These are phyloP conservation scores for Barnettozyma sp. DNA, from an alignment of 805 yeast species.

Conservation along the genomic window DNA sequence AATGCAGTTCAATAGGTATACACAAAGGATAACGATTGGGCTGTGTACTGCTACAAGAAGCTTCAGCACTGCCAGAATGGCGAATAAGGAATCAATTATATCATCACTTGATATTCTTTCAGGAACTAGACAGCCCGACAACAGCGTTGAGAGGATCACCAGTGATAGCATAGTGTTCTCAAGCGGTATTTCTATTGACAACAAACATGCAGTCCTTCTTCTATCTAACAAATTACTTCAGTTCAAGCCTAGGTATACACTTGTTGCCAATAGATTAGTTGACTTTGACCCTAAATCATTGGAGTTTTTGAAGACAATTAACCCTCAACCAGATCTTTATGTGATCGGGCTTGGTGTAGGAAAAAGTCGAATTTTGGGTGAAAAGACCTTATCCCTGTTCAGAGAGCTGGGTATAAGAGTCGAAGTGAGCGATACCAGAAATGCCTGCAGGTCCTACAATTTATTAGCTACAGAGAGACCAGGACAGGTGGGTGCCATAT, in stretches of 20 bases:
- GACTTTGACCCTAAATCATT: constrained; percentile 41
- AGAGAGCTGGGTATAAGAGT: constrained; percentile 58
- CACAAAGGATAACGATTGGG: too few species aligned
- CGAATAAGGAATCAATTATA: constrained; percentile 19
- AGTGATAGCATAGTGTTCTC: constrained; percentile 54
- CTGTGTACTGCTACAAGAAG: too few species aligned
- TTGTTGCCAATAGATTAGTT: constrained; percentile 43
- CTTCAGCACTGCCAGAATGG: not conserved
- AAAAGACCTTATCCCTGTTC: constrained; percentile 42
- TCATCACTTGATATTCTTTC: constrained; percentile 41
- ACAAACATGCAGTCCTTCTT: constrained; percentile 39
- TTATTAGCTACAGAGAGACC: constrained; percentile 77
- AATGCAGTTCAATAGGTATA: too few species aligned
- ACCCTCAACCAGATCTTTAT: constrained; percentile 73
- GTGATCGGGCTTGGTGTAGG: constrained; percentile 62
- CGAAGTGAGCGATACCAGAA: constrained; percentile 59
- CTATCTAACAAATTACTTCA: constrained; percentile 56
- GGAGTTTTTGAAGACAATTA: constrained; percentile 44
- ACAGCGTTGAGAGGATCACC: constrained; percentile 45
- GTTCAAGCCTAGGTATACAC: constrained; percentile 36
- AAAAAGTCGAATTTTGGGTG: constrained; percentile 54
- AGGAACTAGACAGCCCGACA: constrained; percentile 37
- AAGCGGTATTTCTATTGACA: constrained; percentile 40
- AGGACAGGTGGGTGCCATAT: constrained; percentile 60
- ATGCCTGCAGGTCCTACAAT: constrained; percentile 67